Conservation (phyloP, 2,329 filamentous ascomycete genomes). For the Exserohilum rostratum region DNA sequence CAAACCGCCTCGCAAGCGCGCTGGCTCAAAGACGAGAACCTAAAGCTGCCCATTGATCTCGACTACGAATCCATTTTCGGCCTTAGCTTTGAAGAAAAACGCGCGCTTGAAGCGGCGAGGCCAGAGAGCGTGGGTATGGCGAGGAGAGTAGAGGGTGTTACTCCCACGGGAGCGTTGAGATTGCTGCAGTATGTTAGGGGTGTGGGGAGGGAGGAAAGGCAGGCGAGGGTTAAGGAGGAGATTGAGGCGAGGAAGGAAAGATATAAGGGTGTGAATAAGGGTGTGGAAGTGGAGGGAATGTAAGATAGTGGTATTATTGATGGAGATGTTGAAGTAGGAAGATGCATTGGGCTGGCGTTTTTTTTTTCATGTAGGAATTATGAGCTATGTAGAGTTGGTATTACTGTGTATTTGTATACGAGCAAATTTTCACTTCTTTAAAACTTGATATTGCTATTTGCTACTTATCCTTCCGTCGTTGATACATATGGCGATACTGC, state of each 20-base stretch:
- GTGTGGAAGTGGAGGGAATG: conserved; percentile 15
- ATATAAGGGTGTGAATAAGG: conserved; percentile 21
- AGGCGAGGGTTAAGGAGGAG: conserved; percentile 35
- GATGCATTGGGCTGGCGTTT: too few species aligned
- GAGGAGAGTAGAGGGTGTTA: conserved; percentile 80
- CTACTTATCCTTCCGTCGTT: too few species aligned
- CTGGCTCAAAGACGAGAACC: conserved; percentile 76
- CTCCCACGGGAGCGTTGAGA: conserved; percentile 57
- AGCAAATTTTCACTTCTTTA: too few species aligned
- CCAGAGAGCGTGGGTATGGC: conserved; percentile 92
- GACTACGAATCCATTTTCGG: conserved; percentile 78
- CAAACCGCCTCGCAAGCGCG: conserved; percentile 70
- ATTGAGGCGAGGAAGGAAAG: conserved; percentile 39
- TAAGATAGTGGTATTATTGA: conserved; percentile 2
- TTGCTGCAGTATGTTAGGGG: conserved; percentile 68
- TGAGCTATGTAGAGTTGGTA: too few species aligned
- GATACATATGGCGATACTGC: too few species aligned
- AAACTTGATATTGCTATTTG: too few species aligned
- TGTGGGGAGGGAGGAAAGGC: conserved; percentile 41
- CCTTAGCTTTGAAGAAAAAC: conserved; percentile 79
- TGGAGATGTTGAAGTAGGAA: too few species aligned
- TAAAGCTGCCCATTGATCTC: conserved; percentile 73
- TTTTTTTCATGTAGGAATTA: too few species aligned
- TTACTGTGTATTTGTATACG: too few species aligned
- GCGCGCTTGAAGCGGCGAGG: conserved; percentile 69